Evolutionary conservation across 1,139 yeast species (phyloP).

Genomic region (Meyerozyma smithsonii): DNA sequence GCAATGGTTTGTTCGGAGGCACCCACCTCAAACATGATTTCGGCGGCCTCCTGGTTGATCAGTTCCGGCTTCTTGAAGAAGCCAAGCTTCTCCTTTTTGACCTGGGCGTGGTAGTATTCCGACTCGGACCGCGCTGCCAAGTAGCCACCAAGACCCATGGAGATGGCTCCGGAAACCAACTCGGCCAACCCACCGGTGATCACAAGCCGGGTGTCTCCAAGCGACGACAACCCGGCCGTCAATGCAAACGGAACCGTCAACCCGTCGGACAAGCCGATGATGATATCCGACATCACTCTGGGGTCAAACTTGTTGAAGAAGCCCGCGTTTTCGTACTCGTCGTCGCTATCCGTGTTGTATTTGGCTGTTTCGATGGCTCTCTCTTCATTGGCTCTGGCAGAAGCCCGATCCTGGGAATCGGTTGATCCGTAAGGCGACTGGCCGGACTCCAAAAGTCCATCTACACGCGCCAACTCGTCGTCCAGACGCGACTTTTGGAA

Average conservation of each 20-base stretch:
- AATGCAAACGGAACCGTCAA: conserved; percentile 81
- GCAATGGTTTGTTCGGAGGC: conserved; percentile 64
- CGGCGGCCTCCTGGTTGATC: conserved; percentile 66
- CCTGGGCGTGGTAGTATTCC: conserved; percentile 68
- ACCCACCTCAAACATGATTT: conserved; percentile 65
- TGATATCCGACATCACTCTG: conserved; percentile 74
- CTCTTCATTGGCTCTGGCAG: conserved; percentile 35
- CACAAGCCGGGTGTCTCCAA: conserved; percentile 70
- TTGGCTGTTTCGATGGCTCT: conserved; percentile 6
- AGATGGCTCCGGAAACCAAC: conserved; percentile 75
- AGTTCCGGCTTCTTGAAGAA: conserved; percentile 62
- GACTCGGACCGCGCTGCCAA: conserved; percentile 77
- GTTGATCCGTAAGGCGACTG: conserved; percentile 39
- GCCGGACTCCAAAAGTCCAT: conserved; percentile 29
- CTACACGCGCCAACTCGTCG: conserved; percentile 31
- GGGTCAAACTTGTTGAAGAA: conserved; percentile 52
- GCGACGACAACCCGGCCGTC: conserved; percentile 74
- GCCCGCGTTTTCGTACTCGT: conserved; percentile 23
- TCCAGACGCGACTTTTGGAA: conserved; percentile 21
- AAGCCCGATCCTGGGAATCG: conserved; percentile 28
- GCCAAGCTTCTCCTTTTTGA: conserved; percentile 62
- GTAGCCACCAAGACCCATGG: conserved; percentile 84
- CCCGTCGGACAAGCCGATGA: conserved; percentile 77
- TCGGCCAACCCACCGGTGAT: conserved; percentile 87
- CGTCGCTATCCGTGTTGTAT: conserved; percentile 3